Conservation (phyloP, 805 yeast species). For the Candida hispaniensis region DNA sequence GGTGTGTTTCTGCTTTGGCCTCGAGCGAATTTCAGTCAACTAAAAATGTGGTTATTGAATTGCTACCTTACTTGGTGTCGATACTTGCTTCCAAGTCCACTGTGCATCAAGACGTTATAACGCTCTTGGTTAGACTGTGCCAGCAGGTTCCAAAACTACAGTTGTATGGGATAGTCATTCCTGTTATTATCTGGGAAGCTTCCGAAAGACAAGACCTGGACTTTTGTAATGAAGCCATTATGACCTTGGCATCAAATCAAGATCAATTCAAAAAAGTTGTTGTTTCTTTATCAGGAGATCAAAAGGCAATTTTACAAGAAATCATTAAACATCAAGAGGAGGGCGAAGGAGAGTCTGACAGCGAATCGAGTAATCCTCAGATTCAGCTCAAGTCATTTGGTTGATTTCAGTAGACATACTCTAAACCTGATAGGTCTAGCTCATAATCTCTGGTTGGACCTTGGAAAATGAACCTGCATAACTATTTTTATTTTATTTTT, state of each 20-base stretch:
- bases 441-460: no score
- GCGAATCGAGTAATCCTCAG: slow-evolving; percentile 26
- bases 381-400: slow-evolving; percentile 44
- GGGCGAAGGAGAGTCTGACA: slow-evolving; percentile 17
- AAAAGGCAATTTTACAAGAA: slow-evolving; percentile 15
- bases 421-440: no score
- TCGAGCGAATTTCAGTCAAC: slow-evolving; percentile 4
- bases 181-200: slow-evolving; percentile 11
- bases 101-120: no score
- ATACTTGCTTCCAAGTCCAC: no score
- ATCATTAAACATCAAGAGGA: slow-evolving; percentile 10
- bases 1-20: slow-evolving; percentile 12
- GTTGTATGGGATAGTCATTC: slow-evolving; percentile 10
- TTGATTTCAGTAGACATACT: no score
- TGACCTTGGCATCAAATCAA: no score
- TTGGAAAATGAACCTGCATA: not conserved
- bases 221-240: no score
- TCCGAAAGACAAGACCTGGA: no score
- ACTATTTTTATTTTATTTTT: not conserved
- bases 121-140: no score
- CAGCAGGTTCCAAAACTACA: no score
- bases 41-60: slow-evolving; percentile 6
- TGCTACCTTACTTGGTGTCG: slow-evolving; percentile 7
- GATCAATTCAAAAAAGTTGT: no score
- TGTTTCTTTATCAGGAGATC: slow-evolving; percentile 18